phyloP scores from a whole-genome alignment of 164 flowering plant genomes.

The Kalanchoe fedtschenkoi region DNA sequence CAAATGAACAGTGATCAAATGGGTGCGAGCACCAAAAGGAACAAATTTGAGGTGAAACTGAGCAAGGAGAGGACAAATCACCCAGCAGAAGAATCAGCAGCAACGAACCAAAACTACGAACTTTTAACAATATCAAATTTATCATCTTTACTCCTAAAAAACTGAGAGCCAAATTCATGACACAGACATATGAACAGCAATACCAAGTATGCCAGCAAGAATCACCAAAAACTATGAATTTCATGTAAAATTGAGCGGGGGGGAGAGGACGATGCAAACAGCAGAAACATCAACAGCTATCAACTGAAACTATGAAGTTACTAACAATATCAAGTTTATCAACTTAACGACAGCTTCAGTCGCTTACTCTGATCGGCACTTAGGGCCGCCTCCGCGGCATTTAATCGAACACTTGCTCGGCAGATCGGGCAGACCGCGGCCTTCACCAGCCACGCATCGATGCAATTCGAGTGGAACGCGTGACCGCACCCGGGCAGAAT shows the following conservation, averaged over 20 bases:
- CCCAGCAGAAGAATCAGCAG: neutral
- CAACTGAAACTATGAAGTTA: neutral
- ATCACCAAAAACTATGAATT: neutral
- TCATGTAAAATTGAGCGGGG: neutral
- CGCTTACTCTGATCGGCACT: neutral
- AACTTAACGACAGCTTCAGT: neutral
- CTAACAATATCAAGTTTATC: neutral
- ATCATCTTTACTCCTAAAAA: neutral
- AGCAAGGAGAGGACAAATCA: neutral
- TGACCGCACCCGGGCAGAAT: conserved; percentile 41
- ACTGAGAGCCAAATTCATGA: no score
- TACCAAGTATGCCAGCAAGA: no score
- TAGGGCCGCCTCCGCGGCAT: neutral
- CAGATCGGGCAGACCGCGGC: conserved; percentile 57
- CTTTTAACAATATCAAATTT: neutral
- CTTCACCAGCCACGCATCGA: conserved; percentile 52
- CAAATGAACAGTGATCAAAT: no score
- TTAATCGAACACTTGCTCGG: conserved; percentile 22
- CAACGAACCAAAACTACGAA: neutral
- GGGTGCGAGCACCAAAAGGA: neutral
- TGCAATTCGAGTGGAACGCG: conserved; percentile 45
- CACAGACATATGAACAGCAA: no score
- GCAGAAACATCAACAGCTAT: neutral
- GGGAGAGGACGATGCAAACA: neutral
- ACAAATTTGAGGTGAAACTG: neutral